A percentile compares a stretch with the other conserved stretches of the same genome.
Conservation (phyloP, 108 stramenopile species). For the Nitzschia inconspicua region DNA sequence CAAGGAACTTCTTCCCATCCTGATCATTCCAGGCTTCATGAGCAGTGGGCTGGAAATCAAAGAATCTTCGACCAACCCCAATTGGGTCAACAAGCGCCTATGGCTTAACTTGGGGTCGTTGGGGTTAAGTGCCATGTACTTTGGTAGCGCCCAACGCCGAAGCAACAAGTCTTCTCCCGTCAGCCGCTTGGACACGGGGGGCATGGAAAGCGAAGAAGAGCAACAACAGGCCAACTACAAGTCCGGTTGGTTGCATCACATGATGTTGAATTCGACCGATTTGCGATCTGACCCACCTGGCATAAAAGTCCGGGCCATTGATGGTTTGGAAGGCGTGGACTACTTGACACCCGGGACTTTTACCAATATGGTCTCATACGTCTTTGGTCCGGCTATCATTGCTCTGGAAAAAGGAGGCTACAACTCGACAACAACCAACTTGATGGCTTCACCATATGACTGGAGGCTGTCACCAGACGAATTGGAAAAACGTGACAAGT, state of each 20-base stretch:
- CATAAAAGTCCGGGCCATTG: constrained; percentile 26
- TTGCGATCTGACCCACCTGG: constrained; percentile 21
- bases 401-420: constrained; percentile 31
- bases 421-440: constrained; percentile 16
- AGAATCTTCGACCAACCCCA: constrained; percentile 13
- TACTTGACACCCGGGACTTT: constrained; percentile 30
- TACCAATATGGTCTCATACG: constrained; percentile 22
- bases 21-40: constrained; percentile 54
- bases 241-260: constrained; percentile 23
- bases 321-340: constrained; percentile 35
- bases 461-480: constrained; percentile 40
- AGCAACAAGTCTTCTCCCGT: not conserved
- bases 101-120: constrained; percentile 31
- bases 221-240: constrained; percentile 11
- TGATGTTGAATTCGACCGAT: constrained; percentile 17
- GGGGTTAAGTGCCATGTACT: constrained; percentile 25
- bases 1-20: constrained; percentile 21
- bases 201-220: constrained; percentile 12
- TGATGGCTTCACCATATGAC: constrained; percentile 45
- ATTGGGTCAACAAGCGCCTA: constrained; percentile 32
- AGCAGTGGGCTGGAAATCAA: constrained; percentile 30
- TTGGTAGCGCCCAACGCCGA: constrained; percentile 12
- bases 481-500: constrained; percentile 35
- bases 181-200: not conserved
- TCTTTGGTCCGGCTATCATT: constrained; percentile 36